A percentile compares a stretch with the other conserved stretches of the same genome.
Evolutionary conservation across 2,329 filamentous ascomycete genomes (phyloP).

Genomic region (Xylariomycetidae sp.): DNA sequence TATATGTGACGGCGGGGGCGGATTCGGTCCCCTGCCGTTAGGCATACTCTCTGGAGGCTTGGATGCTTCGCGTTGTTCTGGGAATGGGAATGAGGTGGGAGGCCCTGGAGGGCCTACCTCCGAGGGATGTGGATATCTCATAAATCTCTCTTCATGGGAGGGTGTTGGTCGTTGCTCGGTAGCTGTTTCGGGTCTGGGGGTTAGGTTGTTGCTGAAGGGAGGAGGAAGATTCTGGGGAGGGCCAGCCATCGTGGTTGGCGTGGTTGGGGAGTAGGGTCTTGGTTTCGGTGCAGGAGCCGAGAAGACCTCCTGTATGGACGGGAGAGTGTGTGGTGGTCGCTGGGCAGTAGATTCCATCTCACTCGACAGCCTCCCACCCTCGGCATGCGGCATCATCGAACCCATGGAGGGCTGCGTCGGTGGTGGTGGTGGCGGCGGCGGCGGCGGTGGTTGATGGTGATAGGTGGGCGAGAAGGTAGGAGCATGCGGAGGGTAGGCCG

Average conservation of each 20-base stretch:
- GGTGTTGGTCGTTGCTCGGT: slow-evolving; percentile 22
- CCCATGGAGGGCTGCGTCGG: no score
- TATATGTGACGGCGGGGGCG: slow-evolving; percentile 31
- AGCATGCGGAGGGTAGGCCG: slow-evolving; percentile 25
- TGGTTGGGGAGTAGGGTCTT: slow-evolving; percentile 23
- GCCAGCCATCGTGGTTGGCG: slow-evolving; percentile 19
- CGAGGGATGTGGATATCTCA: slow-evolving; percentile 20
- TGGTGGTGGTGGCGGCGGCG: no score
- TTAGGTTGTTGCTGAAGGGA: slow-evolving; percentile 17
- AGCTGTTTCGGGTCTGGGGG: slow-evolving; percentile 22
- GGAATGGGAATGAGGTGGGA: slow-evolving; percentile 21
- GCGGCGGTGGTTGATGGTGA: slow-evolving; percentile 22
- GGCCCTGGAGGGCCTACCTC: slow-evolving; percentile 20
- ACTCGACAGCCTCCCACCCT: slow-evolving; percentile 22
- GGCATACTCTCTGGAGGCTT: slow-evolving; percentile 20
- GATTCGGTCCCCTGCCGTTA: slow-evolving; percentile 18
- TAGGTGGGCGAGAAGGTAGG: slow-evolving; percentile 20
- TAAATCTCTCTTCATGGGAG: slow-evolving; percentile 26
- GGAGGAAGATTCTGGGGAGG: slow-evolving; percentile 24
- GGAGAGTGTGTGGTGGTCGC: slow-evolving; percentile 28
- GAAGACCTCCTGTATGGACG: slow-evolving; percentile 30
- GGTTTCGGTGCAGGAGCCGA: slow-evolving; percentile 24
- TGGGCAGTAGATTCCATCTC: slow-evolving; percentile 21
- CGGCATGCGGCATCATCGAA: slow-evolving; percentile 22
- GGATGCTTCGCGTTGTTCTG: slow-evolving; percentile 21